Base-by-base conservation (phyloP, 2,329 filamentous ascomycete genomes). In the Alternaria infectoria region DNA sequence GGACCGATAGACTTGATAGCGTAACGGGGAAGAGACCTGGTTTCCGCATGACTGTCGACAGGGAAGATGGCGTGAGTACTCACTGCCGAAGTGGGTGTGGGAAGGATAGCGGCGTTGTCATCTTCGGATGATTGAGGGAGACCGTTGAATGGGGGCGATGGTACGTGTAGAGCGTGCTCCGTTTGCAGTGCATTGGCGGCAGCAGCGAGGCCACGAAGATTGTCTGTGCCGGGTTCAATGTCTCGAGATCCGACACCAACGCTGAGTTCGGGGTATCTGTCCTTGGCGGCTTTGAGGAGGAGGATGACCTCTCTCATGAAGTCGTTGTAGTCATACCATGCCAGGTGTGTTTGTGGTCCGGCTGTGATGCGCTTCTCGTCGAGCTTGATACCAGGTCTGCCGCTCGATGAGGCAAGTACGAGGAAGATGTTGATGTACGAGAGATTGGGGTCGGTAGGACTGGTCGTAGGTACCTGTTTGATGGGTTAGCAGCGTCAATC, bases 351-450 rank as follows among this genome's bases (percentile, higher is more conserved):
- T n/a, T 59, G 56, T 36, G 62, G 50, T 11, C 61, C 52, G 7
- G 69, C 61, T 8, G 59, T 52, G 54, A 73, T 71, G 62, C 69
- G 70, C 40, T 67, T 71, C 40, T 73, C 67, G 23, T 61, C 60
- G 25, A 79, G 68, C 30, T 75, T 75, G 54, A 65, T 77, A 25
- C 88, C 89, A 65, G 91, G 90, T 72, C 87, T 90, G 26, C 89
- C 46, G n/a, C 47, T 30, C 4, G 45, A 54, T 10, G 60, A 51
- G 3, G 64, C 43, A n/a, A 64, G 61, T 4, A 66, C 91, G 68
- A 90, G 91, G 74, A 92, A 91, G n/a, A 87, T 87, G 32, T 85
- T 86, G 43, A 86, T 86, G 5, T 86, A 87, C 6, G 62, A 66
- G 9, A 78, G 67, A 15, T 67, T 21, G 4, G 66, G 67, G 9